phyloP scores from a whole-genome alignment of 495 filamentous ascomycete species.

The Aspergillus saccharolyticus region DNA sequence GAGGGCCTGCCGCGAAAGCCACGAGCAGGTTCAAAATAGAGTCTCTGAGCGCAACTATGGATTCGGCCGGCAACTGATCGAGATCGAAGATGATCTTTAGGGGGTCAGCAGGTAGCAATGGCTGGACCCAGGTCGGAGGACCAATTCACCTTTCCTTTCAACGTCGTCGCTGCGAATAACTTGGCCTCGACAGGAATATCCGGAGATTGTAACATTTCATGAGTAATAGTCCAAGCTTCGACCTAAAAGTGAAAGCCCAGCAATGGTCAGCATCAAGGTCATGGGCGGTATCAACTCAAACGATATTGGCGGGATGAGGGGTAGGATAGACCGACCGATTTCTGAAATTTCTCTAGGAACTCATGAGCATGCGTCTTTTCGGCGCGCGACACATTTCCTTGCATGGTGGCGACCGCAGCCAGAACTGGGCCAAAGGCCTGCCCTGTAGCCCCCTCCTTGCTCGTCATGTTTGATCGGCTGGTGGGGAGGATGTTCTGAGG shows the following conservation, averaged over 20 bases:
- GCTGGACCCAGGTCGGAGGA: conserved; percentile 8
- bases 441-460: conserved; percentile 51
- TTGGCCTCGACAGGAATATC: conserved; percentile 73
- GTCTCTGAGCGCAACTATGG: conserved; percentile 70
- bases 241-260: conserved; percentile 43
- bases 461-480: conserved; percentile 53
- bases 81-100: conserved; percentile 75
- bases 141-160: conserved; percentile 88
- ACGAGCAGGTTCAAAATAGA: conserved; percentile 76
- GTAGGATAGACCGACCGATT: conserved; percentile 66
- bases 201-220: conserved; percentile 74
- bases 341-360: conserved; percentile 93
- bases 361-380: conserved; percentile 88
- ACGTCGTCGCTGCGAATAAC: conserved; percentile 91
- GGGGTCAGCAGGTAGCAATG: conserved; percentile 25
- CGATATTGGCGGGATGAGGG: conserved; percentile 10
- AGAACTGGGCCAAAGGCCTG: conserved; percentile 80
- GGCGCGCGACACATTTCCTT: conserved; percentile 68
- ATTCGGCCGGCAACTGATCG: conserved; percentile 74
- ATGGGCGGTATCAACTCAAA: background rate
- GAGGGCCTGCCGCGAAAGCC: conserved; percentile 72
- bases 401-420: conserved; percentile 85
- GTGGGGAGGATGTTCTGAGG: conserved; percentile 17
- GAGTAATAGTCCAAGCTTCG: conserved; percentile 85
- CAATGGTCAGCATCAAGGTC: conserved; percentile 9